Conservation (phyloP, 2,329 filamentous ascomycete species). For the Blastomyces silverae region DNA sequence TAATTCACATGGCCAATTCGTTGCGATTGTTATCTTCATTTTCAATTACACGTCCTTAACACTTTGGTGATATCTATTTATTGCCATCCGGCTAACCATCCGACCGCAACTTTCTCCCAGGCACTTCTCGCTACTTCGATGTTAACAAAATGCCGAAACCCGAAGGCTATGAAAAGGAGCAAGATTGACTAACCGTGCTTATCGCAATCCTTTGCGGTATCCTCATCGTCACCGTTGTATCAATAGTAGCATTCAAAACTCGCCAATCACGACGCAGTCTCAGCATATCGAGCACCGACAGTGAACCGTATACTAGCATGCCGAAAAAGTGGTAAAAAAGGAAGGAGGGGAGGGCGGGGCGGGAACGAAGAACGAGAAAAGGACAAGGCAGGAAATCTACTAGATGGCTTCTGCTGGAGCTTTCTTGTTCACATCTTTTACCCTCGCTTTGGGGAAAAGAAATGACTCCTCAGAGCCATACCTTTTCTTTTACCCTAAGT, state of each 20-base stretch:
- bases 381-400: neutral
- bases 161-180: conserved; percentile 64
- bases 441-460: neutral
- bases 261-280: neutral
- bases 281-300: conserved; percentile 9
- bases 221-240: conserved; percentile 1
- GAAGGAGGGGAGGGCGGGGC: neutral
- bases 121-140: conserved; percentile 80
- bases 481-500: neutral
- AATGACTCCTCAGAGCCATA: neutral
- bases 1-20: neutral
- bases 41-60: neutral
- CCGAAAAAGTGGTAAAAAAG: conserved; percentile 1
- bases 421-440: neutral
- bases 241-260: conserved; percentile 9
- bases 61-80: neutral
- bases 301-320: neutral
- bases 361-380: neutral
- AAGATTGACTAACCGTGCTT: conserved; percentile 29
- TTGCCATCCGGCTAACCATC: neutral
- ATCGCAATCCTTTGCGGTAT: conserved; percentile 18
- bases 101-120: conserved; percentile 40
- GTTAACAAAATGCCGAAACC: conserved; percentile 75
- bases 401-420: neutral
- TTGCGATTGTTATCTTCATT: neutral